phyloP scores from a whole-genome alignment of 1,139 yeast genomes.

The Arxiozyma slooffiae region DNA sequence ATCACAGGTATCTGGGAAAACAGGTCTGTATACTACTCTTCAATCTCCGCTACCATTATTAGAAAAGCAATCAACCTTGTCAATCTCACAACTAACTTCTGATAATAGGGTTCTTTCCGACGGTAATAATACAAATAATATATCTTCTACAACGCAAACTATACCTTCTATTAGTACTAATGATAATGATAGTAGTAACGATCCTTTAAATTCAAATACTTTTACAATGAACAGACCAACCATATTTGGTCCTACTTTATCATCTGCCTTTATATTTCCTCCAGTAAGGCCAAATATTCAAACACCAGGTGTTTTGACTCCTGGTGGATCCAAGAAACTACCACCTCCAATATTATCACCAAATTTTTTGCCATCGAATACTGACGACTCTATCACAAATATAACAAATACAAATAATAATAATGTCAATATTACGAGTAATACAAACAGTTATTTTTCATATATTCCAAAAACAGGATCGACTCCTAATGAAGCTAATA shows the following conservation, averaged over 20 bases:
- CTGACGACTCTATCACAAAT: neutral
- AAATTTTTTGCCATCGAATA: constrained; percentile 6
- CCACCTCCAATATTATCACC: constrained; percentile 43
- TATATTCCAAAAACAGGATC: constrained; percentile 44
- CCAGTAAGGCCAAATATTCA: constrained; percentile 8
- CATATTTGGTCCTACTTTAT: neutral
- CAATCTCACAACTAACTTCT: constrained; percentile 3
- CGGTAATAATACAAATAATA: neutral
- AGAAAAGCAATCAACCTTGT: constrained; percentile 1
- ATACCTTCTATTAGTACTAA: neutral
- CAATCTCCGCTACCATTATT: constrained; percentile 2
- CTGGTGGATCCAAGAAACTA: constrained; percentile 48
- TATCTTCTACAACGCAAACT: neutral
- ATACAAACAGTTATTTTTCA: neutral
- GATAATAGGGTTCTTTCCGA: neutral
- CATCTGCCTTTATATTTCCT: constrained; percentile 1
- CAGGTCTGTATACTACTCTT: neutral
- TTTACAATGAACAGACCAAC: neutral
- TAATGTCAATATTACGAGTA: neutral
- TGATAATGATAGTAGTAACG: neutral
- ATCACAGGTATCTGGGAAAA: neutral
- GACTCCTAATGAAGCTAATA: constrained; percentile 59
- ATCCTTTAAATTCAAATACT: neutral
- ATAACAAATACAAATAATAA: neutral
- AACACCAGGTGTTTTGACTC: constrained; percentile 50